Percentiles rank a stretch among this genome's conserved stretches.
These are phyloP conservation scores for Castanea sativa DNA, from an alignment of 306 rosid species.

Conservation along the genomic window DNA sequence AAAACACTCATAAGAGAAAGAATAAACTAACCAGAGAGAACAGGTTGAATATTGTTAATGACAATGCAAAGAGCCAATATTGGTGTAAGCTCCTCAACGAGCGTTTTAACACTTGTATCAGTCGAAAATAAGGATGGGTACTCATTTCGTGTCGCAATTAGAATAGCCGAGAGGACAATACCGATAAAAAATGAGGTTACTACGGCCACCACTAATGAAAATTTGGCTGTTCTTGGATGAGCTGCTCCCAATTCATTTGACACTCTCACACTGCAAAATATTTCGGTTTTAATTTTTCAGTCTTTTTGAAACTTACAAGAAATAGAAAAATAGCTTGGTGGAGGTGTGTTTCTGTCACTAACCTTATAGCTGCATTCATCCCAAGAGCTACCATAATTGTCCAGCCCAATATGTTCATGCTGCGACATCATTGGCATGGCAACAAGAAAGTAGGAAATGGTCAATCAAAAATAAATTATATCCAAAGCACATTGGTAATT, in stretches of 20 bases:
- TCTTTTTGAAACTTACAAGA: background rate
- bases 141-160: conserved; percentile 28
- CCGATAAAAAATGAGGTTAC: conserved; percentile 40
- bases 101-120: conserved; percentile 38
- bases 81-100: conserved; percentile 63
- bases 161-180: conserved; percentile 31
- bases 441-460: background rate
- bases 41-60: conserved; percentile 78
- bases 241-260: conserved; percentile 88
- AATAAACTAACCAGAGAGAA: conserved; percentile 51
- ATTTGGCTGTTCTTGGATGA: conserved; percentile 84
- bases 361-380: conserved; percentile 74
- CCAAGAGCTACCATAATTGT: conserved; percentile 60
- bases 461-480: background rate
- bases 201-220: conserved; percentile 71
- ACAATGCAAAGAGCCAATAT: conserved; percentile 63
- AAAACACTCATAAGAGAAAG: background rate
- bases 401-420: conserved; percentile 82
- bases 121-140: conserved; percentile 63
- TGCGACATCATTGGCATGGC: conserved; percentile 28
- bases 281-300: background rate
- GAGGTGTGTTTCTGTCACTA: background rate
- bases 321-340: background rate
- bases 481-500: too few relatives aligned
- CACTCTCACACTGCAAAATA: conserved; percentile 67